Evolutionary conservation across 2,329 filamentous ascomycete species (phyloP).

Genomic region (Gaeumannomyces sp.): DNA sequence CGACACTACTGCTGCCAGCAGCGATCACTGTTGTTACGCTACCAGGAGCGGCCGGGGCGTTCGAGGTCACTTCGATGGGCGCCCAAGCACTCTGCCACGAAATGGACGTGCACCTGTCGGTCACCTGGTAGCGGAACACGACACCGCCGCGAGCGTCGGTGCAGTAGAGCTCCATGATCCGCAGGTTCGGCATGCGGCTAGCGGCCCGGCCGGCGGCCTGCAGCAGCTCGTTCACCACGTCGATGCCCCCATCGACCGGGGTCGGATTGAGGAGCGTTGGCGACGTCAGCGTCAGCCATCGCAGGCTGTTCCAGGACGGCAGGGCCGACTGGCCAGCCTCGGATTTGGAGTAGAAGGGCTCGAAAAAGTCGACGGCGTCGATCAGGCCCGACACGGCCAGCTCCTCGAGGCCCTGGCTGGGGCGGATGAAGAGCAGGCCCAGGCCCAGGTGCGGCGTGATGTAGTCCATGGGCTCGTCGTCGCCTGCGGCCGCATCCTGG

Average conservation of each 20-base stretch:
- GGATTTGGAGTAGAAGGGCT: constrained; percentile 14
- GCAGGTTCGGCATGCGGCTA: constrained; percentile 21
- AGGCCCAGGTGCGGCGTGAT: constrained; percentile 4
- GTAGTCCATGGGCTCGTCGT: neutral
- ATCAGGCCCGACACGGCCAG: constrained; percentile 13
- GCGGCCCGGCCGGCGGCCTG: constrained; percentile 18
- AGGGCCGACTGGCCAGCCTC: constrained; percentile 7
- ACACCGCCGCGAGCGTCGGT: constrained; percentile 19
- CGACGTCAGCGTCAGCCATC: constrained; percentile 21
- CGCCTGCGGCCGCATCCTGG: neutral
- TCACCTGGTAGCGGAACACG: constrained; percentile 21
- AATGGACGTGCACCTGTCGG: constrained; percentile 11
- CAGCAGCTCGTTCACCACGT: constrained; percentile 19
- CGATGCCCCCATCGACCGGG: constrained; percentile 14
- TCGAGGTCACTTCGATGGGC: neutral
- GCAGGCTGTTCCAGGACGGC: constrained; percentile 19
- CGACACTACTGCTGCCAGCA: neutral
- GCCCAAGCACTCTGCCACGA: constrained; percentile 16
- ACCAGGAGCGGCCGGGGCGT: neutral
- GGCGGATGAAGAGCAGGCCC: constrained; percentile 9
- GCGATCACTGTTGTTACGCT: neutral
- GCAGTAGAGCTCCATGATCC: constrained; percentile 22
- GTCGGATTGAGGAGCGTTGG: constrained; percentile 13
- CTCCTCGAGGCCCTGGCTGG: constrained; percentile 12
- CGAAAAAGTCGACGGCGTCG: constrained; percentile 19